Base-by-base conservation (phyloP, 2,329 filamentous ascomycete species). In the Pleomassaria siparia region DNA sequence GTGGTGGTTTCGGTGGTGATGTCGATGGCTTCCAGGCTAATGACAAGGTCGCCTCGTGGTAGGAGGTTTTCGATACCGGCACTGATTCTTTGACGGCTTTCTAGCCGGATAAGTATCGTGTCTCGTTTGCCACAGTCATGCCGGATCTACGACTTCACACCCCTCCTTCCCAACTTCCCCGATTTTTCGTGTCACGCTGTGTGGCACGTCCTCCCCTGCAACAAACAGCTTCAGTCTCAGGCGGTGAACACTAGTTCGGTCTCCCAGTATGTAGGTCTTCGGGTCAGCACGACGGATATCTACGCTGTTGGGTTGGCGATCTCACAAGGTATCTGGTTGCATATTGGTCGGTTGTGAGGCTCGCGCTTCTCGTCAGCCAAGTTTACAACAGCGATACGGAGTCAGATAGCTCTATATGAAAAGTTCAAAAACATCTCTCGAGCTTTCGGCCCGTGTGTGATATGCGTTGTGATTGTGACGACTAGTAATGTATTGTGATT, bases 1-100 rank as follows among this genome's bases (percentile, higher is more conserved):
- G 46, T 16, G 45, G 5, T 24, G 51, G 47, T 20, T 50, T 50
- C 32, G 54, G 47, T 16, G 45, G 4, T 26, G 51, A 47, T 30
- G 52, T 54, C 51, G 37, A 22, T 24, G 44, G 39, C 26, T 47
- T 49, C 43, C 16, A 47, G 20, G 33, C 28, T 15, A 43, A 59
- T 21, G 39, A 63, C 44, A 65, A 67, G 56, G 45, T 60, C 15
- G 58, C 40, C 18, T 49, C 58, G 8, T 69, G 65, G 66, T 68
- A 67, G 37, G 36, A 46, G 41, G n/a, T n/a, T 15, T 13, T 8
- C 30, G 8, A 24, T 24, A 7, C 29, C 39, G 16, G 20, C 4
- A 13, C 6, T 18, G 33, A 28, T n/a, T 4, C 30, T 26, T 37
- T 15, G 24, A 36, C 5, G 43, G 43, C 32, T 37, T 28, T 13